phyloP scores from a whole-genome alignment of 1,284 basidiomycete species.

The Phlebopus sp. region DNA sequence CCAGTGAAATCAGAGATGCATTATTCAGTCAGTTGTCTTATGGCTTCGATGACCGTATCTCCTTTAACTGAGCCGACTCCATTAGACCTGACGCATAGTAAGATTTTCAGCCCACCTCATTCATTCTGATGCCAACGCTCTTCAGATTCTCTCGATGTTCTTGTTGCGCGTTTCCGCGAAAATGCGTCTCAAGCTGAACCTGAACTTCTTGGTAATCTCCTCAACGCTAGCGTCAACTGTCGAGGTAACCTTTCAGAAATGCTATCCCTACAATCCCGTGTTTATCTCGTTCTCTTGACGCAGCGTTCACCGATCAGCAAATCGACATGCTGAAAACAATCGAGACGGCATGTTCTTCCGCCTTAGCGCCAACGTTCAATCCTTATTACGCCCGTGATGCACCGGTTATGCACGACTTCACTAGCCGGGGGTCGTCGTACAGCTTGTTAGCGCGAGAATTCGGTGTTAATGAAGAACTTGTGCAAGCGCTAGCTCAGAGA shows the following conservation, averaged over 20 bases:
- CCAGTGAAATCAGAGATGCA: conserved; percentile 52
- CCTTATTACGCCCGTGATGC: conserved; percentile 12
- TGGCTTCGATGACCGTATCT: neutral
- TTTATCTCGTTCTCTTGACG: conserved; percentile 1
- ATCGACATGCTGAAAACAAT: conserved; percentile 39
- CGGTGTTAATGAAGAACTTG: conserved; percentile 63
- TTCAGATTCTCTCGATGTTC: conserved; percentile 32
- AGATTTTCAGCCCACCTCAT: neutral
- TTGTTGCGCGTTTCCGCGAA: conserved; percentile 35
- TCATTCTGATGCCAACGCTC: conserved; percentile 3
- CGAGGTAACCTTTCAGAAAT: conserved; percentile 41
- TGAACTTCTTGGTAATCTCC: conserved; percentile 46
- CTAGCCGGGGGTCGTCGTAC: conserved; percentile 30
- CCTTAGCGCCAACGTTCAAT: conserved; percentile 14
- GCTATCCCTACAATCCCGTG: neutral
- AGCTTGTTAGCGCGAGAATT: conserved; percentile 67
- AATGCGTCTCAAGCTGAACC: conserved; percentile 37
- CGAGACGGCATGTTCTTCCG: conserved; percentile 20
- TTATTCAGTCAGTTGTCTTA: conserved; percentile 53
- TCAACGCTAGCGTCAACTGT: conserved; percentile 52
- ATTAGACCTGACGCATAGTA: conserved; percentile 25
- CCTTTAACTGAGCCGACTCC: conserved; percentile 7
- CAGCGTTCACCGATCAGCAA: conserved; percentile 65
- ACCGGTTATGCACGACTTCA: conserved; percentile 22
- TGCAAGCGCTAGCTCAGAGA: conserved; percentile 66